A percentile compares a stretch with the other conserved stretches of the same genome.
Conservation (phyloP, 768 basidiomycete genomes). For the Kwoniella shandongensis region DNA sequence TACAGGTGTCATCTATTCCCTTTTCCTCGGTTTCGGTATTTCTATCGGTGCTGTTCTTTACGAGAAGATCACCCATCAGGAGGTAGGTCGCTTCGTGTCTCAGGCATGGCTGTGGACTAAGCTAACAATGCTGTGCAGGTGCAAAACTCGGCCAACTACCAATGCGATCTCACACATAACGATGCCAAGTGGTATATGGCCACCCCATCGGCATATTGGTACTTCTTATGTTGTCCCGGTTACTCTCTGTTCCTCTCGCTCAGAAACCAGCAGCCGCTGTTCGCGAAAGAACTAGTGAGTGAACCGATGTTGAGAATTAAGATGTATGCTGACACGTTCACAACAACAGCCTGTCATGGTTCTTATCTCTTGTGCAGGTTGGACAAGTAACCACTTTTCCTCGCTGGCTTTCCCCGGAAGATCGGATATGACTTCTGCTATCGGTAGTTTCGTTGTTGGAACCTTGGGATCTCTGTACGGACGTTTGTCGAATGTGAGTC, state of each 20-base stretch:
- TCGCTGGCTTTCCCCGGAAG: constrained; percentile 65
- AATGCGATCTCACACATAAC: constrained; percentile 63
- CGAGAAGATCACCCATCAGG: constrained; percentile 59
- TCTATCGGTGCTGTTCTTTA: constrained; percentile 75
- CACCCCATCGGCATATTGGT: constrained; percentile 72
- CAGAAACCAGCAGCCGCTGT: constrained; percentile 55
- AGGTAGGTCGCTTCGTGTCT: constrained; percentile 14
- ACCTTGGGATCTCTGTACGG: constrained; percentile 75
- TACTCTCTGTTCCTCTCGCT: constrained; percentile 53
- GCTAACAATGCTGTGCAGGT: constrained; percentile 54
- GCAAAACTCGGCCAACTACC: constrained; percentile 62
- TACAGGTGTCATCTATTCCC: constrained; percentile 63
- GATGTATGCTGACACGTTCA: background rate
- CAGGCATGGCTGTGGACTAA: too few relatives aligned
- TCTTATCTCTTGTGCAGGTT: constrained; percentile 66
- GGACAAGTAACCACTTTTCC: constrained; percentile 73
- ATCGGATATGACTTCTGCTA: constrained; percentile 73
- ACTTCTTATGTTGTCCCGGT: constrained; percentile 54
- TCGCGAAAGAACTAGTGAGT: constrained; percentile 50
- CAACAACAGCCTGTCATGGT: constrained; percentile 55
- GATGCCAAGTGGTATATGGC: constrained; percentile 70
- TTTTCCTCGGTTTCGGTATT: constrained; percentile 64
- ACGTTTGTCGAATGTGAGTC: constrained; percentile 64
- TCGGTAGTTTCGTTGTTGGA: constrained; percentile 80
- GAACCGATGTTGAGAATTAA: background rate